phyloP scores from a whole-genome alignment of 306 rosid genomes.

The Medicago arabica region DNA sequence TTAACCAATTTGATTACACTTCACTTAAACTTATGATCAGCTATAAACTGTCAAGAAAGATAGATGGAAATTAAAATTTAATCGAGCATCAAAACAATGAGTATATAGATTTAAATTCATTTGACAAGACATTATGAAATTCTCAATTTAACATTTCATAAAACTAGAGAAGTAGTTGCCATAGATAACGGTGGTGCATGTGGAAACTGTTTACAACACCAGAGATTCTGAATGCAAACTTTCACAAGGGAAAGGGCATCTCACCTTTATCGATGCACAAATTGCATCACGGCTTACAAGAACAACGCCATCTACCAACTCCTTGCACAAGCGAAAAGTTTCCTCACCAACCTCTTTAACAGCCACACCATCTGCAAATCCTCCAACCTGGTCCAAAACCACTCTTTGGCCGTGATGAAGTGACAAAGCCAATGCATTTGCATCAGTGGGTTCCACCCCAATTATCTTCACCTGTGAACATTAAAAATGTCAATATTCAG shows the following conservation, averaged over 20 bases:
- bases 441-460: slow-evolving; percentile 94
- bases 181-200: background rate
- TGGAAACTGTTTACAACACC: slow-evolving; percentile 5
- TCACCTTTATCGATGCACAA: slow-evolving; percentile 95
- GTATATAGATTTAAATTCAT: background rate
- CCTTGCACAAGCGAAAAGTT: slow-evolving; percentile 85
- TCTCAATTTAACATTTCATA: slow-evolving; percentile 4
- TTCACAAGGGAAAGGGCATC: slow-evolving; percentile 38
- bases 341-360: slow-evolving; percentile 98
- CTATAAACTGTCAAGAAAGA: slow-evolving; percentile 9
- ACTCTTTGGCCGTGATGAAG: slow-evolving; percentile 86
- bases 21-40: slow-evolving; percentile 7
- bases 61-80: slow-evolving; percentile 8
- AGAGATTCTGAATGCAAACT: slow-evolving; percentile 16
- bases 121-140: slow-evolving; percentile 8
- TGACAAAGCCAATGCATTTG: slow-evolving; percentile 95
- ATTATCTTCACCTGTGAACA: slow-evolving; percentile 78
- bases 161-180: background rate
- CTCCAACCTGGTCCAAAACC: slow-evolving; percentile 83
- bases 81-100: slow-evolving; percentile 6
- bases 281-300: slow-evolving; percentile 94
- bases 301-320: slow-evolving; percentile 84
- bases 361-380: slow-evolving; percentile 99
- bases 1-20: slow-evolving; percentile 5
- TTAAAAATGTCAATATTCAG: slow-evolving; percentile 23